Base-by-base conservation (phyloP, 2,329 filamentous ascomycete genomes). In the Fusarium mangiferae region DNA sequence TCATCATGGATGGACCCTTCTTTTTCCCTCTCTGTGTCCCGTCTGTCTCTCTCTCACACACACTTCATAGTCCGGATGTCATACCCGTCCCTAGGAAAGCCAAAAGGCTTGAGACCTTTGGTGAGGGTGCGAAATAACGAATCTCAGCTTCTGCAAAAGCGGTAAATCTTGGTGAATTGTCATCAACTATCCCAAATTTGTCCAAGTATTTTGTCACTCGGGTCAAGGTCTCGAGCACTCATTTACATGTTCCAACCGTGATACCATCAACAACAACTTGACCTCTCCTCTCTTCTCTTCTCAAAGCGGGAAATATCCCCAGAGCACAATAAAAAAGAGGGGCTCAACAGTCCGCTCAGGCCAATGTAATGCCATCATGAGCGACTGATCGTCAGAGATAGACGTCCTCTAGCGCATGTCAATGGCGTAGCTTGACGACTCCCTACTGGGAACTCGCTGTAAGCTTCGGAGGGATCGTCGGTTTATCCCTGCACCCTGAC, bases 371-470 rank as follows among this genome's bases (percentile, higher is more conserved):
- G 36, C 65, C 64, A 61, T 67, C 66, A 59, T 69, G 46, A 38
- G 45, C 61, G 52, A 69, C 51, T 51, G 76, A 78, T 78, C 76
- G 60, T 45, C 76, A 72, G 44, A 76, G 75, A 78, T 78, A 71
- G 68, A 78, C 73, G 59, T 63, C 62, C 33, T 65, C 63, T 78
- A 78, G 77, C 66, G 69, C 61, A 73, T 64, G 68, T 57, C 66
- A 62, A 78, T 78, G 68, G 77, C 77, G 74, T 78, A 78, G 69
- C 62, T 72, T 39, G 52, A 61, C 44, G 65, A 75, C 38, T 62
- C 39, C 51, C 41, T 28, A 68, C 55, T 62, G 45, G 24, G 54
- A 44, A 39, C 63, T 60, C 46, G 10, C 56, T 59, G 72, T 67
- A 72, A 72, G 61, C 65, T 74, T 70, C 64, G 52, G 74, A 67